Base-by-base conservation (phyloP, 768 basidiomycete genomes). In the Daedaleopsis sinensis region DNA sequence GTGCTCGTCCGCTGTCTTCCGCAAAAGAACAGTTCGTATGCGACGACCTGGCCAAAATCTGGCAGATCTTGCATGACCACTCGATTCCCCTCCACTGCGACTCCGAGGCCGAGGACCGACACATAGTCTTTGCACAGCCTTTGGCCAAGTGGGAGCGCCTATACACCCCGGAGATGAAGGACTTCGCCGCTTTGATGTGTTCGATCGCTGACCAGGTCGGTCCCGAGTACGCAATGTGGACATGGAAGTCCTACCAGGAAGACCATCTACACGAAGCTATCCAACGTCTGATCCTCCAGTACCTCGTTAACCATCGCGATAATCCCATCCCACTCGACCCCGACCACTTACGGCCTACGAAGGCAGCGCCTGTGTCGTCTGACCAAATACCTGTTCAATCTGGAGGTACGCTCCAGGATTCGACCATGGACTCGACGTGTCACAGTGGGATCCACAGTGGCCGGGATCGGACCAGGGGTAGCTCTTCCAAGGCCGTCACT, bases 251-350 rank as follows among this genome's bases (percentile, higher is more conserved):
- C 2, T 7, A 19, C 8, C 12, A n/a, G n/a, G 19, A 48, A 0
- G 64, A 65, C 6, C 64, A 65, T 24, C 52, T 65, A 15, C 64
- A 65, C 42, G 64, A 65, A 21, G 64, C 64, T 0, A 19, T 62
- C 3, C 59, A 60, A 23, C 55, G 64, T 1, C 55, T 65, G 6
- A 55, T 65, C 21, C 60, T 65, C 18, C 39, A 61, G 12, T 60
- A 65, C 23, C 50, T 65, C 23, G 48, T 65, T 15, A 36, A 19
- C 2, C 59, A 61, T 23, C 42, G 15, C 7, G 52, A 58, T n/a
- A 55, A 62, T 19, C 52, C 49, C 11, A 54, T 61, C 19, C 16
- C 8, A n/a, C 56, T 65, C 36, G 46, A 47, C 46, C 46, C 46
- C 12, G 32, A n/a, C 48, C 3, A n/a, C 46, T 19, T n/a, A 11